Evolutionary conservation across 1,139 yeast genomes (phyloP).

Genomic region (Pichia sp.): DNA sequence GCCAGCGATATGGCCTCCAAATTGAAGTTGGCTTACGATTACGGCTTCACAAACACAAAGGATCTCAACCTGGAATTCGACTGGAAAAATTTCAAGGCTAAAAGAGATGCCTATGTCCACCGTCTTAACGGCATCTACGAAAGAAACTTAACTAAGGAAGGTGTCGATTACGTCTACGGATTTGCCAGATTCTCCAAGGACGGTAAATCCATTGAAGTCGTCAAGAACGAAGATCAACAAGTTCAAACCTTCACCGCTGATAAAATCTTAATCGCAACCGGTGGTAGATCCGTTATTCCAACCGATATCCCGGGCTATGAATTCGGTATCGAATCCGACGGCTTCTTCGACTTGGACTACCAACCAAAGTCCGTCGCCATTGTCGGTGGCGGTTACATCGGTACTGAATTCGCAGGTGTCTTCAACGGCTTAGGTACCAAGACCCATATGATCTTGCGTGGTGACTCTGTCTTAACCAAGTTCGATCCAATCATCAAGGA

Average conservation of each 20-base stretch:
- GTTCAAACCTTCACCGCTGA: constrained; percentile 72
- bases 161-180: constrained; percentile 84
- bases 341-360: constrained; percentile 73
- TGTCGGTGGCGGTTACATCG: constrained; percentile 98
- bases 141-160: constrained; percentile 80
- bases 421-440: constrained; percentile 88
- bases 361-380: constrained; percentile 94
- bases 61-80: constrained; percentile 46
- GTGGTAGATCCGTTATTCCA: constrained; percentile 83
- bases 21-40: constrained; percentile 70
- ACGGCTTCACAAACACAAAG: constrained; percentile 61
- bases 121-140: constrained; percentile 93
- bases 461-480: constrained; percentile 82
- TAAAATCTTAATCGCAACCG: constrained; percentile 85
- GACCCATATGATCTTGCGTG: constrained; percentile 85
- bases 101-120: constrained; percentile 87
- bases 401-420: constrained; percentile 92
- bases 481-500: constrained; percentile 83
- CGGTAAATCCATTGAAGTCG: constrained; percentile 74
- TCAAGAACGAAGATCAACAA: constrained; percentile 51
- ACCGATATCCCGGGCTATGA: constrained; percentile 74
- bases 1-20: constrained; percentile 86
- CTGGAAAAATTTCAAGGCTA: constrained; percentile 77
- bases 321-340: constrained; percentile 85
- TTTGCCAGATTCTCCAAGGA: constrained; percentile 72